Evolutionary conservation across 306 rosid genomes (phyloP).

Genomic region (Hippophae gyantsensis): DNA sequence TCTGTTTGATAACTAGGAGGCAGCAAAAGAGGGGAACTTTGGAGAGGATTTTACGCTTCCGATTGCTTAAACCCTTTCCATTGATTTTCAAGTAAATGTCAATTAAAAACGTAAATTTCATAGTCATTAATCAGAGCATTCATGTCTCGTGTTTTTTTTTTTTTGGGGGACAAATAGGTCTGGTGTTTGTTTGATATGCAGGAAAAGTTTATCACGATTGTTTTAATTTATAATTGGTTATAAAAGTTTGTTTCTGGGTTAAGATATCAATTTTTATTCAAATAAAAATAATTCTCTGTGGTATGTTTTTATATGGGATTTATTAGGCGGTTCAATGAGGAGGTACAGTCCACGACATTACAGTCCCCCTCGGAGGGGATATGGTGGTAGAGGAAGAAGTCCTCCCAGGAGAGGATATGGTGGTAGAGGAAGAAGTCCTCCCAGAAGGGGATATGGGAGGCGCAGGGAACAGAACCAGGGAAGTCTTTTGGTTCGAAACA

Average conservation of each 20-base stretch:
- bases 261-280: not conserved
- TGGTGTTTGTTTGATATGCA: no score
- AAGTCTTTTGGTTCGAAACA: constrained; percentile 91
- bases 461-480: constrained; percentile 65
- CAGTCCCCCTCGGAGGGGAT: constrained; percentile 88
- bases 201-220: not conserved
- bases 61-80: no score
- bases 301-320: not conserved
- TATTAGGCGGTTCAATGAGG: constrained; percentile 38
- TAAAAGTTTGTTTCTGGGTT: not conserved
- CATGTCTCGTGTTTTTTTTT: no score
- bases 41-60: no score
- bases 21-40: no score
- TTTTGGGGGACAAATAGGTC: no score
- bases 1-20: no score
- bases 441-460: constrained; percentile 42
- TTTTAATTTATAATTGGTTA: not conserved
- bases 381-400: constrained; percentile 68
- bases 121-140: no score
- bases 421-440: constrained; percentile 15
- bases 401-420: constrained; percentile 37
- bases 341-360: constrained; percentile 89
- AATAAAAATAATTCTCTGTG: not conserved
- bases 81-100: no score
- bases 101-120: no score